Percentiles rank a stretch among this genome's conserved stretches.
phyloP scores from a whole-genome alignment of 192 early-diverging fungal genomes.

The Haplosporangium gracile region DNA sequence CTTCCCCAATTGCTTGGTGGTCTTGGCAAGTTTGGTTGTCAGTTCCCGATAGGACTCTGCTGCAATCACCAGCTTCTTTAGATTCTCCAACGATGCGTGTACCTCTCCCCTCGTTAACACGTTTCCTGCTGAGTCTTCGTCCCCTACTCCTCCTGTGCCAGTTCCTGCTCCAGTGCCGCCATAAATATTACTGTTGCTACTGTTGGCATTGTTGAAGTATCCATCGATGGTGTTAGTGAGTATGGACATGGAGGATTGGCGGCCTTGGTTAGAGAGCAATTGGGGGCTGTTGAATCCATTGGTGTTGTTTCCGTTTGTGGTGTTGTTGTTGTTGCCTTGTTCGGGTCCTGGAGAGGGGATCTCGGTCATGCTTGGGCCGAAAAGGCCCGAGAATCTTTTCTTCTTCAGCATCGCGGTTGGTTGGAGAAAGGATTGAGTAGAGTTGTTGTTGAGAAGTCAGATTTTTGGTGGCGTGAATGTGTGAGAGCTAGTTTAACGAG shows the following conservation, averaged over 20 bases:
- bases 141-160: not conserved
- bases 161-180: not conserved
- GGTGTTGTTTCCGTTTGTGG: not conserved
- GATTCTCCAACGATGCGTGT: slow-evolving; percentile 43
- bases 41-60: slow-evolving; percentile 58
- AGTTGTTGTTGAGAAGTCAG: not conserved
- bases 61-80: slow-evolving; percentile 56
- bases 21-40: slow-evolving; percentile 48
- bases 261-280: slow-evolving; percentile 37
- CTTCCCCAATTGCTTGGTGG: slow-evolving; percentile 50
- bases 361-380: slow-evolving; percentile 40
- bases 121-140: not conserved
- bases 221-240: slow-evolving; percentile 10
- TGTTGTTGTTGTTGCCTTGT: slow-evolving; percentile 6
- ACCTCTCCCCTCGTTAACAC: slow-evolving; percentile 36
- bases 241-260: slow-evolving; percentile 28
- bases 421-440: not conserved
- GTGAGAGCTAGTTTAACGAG: not conserved
- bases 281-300: slow-evolving; percentile 13
- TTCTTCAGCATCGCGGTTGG: slow-evolving; percentile 34
- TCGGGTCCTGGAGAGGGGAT: slow-evolving; percentile 46
- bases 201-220: slow-evolving; percentile 2
- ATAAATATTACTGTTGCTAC: not conserved
- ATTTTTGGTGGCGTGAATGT: not conserved
- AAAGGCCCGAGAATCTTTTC: slow-evolving; percentile 48